A percentile compares a stretch with the other conserved stretches of the same genome.
Evolutionary conservation across 2,329 filamentous ascomycete species (phyloP).

Genomic region (Nothomitra cinnamomea): DNA sequence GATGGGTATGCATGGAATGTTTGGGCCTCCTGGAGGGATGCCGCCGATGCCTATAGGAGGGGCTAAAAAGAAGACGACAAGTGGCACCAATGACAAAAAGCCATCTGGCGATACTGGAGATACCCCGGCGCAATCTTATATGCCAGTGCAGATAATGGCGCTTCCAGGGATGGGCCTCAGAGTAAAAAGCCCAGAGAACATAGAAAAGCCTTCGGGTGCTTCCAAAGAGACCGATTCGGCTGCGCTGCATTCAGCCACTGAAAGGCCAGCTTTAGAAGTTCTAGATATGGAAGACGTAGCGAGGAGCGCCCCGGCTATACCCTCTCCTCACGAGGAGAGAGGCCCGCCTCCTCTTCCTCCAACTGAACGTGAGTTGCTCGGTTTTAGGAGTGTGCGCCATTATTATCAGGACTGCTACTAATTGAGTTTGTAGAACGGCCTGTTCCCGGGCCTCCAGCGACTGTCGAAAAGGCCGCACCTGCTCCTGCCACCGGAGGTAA

Average conservation of each 20-base stretch:
- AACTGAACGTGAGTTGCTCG: constrained; percentile 31
- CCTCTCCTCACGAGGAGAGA: constrained; percentile 19
- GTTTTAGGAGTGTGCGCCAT: too few species aligned
- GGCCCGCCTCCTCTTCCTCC: constrained; percentile 27
- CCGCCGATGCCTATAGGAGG: constrained; percentile 20
- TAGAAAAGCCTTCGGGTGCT: constrained; percentile 23
- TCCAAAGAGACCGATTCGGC: constrained; percentile 32
- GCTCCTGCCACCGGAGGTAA: constrained; percentile 19
- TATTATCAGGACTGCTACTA: not conserved
- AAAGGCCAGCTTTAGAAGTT: constrained; percentile 27
- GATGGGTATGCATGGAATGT: constrained; percentile 94
- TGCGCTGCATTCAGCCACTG: constrained; percentile 24
- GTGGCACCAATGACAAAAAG: constrained; percentile 25
- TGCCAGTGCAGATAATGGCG: constrained; percentile 41
- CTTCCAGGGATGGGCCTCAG: constrained; percentile 52
- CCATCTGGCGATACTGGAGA: constrained; percentile 22
- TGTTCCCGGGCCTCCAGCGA: constrained; percentile 25
- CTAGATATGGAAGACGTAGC: constrained; percentile 37
- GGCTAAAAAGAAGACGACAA: constrained; percentile 39
- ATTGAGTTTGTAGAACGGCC: constrained; percentile 23
- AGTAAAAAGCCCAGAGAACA: constrained; percentile 30
- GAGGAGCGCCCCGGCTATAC: not conserved
- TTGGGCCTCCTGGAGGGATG: constrained; percentile 54
- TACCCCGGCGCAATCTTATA: constrained; percentile 26
- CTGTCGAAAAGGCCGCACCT: constrained; percentile 20